phyloP scores from a whole-genome alignment of 768 basidiomycete genomes.

The Pisolithus sp. region DNA sequence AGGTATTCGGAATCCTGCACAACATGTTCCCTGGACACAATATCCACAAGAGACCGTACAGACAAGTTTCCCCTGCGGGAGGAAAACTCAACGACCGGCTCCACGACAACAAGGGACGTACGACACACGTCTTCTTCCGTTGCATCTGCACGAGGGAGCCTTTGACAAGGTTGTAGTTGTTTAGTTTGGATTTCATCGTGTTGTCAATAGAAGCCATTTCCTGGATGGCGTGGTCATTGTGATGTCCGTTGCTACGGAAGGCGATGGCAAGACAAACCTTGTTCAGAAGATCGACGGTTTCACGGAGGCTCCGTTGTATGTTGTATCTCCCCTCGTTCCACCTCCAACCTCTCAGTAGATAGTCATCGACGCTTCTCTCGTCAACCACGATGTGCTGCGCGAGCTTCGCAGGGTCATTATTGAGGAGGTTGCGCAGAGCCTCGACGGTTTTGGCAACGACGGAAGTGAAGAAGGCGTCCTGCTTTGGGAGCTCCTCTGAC shows the following conservation, averaged over 20 bases:
- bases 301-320: constrained; percentile 70
- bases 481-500: constrained; percentile 90
- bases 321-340: constrained; percentile 96
- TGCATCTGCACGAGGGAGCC: constrained; percentile 88
- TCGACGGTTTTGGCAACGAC: constrained; percentile 92
- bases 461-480: constrained; percentile 79
- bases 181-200: constrained; percentile 86
- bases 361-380: constrained; percentile 72
- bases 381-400: constrained; percentile 74
- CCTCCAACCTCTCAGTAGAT: constrained; percentile 74
- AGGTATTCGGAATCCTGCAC: constrained; percentile 89
- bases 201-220: constrained; percentile 95
- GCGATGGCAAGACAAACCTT: constrained; percentile 48
- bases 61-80: constrained; percentile 87
- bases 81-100: constrained; percentile 2
- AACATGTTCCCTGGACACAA: constrained; percentile 78
- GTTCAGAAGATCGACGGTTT: constrained; percentile 78
- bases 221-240: constrained; percentile 30
- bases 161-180: constrained; percentile 90
- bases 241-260: constrained; percentile 15
- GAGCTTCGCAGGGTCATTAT: constrained; percentile 77
- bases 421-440: constrained; percentile 82
- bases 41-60: constrained; percentile 75
- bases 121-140: constrained; percentile 81
- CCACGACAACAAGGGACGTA: constrained; percentile 2